Evolutionary conservation across 2,329 filamentous ascomycete species (phyloP).

Genomic region (Diaporthe aspalathi): DNA sequence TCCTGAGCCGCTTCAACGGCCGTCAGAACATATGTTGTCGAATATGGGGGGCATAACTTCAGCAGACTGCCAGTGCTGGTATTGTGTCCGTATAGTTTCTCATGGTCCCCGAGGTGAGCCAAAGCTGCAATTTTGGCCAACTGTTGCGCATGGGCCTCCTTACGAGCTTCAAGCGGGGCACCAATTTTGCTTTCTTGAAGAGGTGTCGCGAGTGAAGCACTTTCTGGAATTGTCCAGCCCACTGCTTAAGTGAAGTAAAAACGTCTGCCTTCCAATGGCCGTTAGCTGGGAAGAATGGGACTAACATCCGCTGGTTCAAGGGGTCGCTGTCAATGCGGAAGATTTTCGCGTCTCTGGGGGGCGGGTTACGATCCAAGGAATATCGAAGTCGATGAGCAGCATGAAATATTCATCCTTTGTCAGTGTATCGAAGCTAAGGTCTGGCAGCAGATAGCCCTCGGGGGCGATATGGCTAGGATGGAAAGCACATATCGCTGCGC

Average conservation of each 20-base stretch:
- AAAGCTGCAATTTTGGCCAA: constrained; percentile 78
- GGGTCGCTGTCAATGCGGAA: constrained; percentile 76
- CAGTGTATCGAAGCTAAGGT: constrained; percentile 56
- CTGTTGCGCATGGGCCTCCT: not conserved
- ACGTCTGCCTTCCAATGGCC: constrained; percentile 63
- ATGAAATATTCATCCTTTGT: constrained; percentile 74
- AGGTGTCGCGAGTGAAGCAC: constrained; percentile 18
- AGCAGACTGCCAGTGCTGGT: constrained; percentile 8
- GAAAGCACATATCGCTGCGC: constrained; percentile 61
- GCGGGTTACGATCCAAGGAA: constrained; percentile 75
- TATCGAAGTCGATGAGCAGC: constrained; percentile 74
- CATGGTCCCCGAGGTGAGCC: constrained; percentile 40
- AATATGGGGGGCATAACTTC: constrained; percentile 7
- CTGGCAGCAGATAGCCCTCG: constrained; percentile 50
- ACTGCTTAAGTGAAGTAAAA: constrained; percentile 54
- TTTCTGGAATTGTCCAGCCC: constrained; percentile 43
- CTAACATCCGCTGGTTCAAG: constrained; percentile 71
- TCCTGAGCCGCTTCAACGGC: constrained; percentile 73
- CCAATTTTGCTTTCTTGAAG: not conserved
- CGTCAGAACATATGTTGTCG: constrained; percentile 72
- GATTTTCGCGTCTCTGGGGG: constrained; percentile 66
- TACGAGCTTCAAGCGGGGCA: not conserved
- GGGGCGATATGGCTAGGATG: constrained; percentile 50
- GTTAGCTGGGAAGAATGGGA: constrained; percentile 67
- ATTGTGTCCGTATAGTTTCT: constrained; percentile 54